A percentile compares a stretch with the other conserved stretches of the same genome.
Evolutionary conservation across 225 moss, liverwort and hornwort genomes (phyloP).

Genomic region (Ulota crispa): DNA sequence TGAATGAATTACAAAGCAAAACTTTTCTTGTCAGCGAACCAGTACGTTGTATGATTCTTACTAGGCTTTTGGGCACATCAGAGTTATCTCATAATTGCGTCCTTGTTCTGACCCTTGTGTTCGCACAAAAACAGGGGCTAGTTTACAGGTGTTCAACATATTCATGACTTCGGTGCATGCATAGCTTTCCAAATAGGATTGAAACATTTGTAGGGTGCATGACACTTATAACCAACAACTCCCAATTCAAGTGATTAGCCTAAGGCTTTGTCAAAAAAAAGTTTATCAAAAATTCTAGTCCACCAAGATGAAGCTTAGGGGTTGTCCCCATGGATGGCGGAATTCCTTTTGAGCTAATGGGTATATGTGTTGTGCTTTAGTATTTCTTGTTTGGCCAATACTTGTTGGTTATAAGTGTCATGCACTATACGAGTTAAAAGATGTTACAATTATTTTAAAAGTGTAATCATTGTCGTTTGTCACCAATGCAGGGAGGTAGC

Average conservation of each 20-base stretch:
- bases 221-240: no score
- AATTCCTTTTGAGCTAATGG: no score
- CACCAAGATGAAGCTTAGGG: no score
- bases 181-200: neutral
- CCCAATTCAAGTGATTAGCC: no score
- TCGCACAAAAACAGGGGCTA: neutral
- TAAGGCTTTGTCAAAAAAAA: no score
- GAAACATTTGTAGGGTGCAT: neutral
- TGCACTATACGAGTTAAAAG: neutral
- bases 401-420: no score
- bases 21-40: neutral
- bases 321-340: no score
- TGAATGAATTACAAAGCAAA: neutral
- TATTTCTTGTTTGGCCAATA: no score
- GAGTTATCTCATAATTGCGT: neutral
- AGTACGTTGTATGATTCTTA: neutral
- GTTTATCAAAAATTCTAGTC: no score
- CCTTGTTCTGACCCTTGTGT: neutral
- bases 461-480: neutral
- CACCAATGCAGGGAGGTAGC: conserved; percentile 38
- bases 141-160: neutral
- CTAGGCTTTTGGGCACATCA: neutral
- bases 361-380: no score
- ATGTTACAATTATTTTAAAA: neutral
- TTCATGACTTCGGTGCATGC: neutral